phyloP scores from a whole-genome alignment of 805 yeast species.

The Teunomyces aglyptinius region DNA sequence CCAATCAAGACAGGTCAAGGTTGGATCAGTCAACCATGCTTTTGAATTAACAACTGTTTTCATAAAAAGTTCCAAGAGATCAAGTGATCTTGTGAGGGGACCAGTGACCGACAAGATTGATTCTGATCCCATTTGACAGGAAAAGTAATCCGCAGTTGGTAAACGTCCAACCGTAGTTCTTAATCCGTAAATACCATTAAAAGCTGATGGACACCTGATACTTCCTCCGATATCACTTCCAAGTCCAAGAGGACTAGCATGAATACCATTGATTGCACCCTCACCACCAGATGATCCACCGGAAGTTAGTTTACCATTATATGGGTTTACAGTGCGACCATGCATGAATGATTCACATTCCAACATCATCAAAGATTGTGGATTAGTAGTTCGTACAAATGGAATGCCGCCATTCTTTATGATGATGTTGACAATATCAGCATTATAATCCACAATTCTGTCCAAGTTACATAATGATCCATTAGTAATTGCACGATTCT shows the following conservation, averaged over 20 bases:
- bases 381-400: slow-evolving; percentile 53
- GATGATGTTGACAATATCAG: slow-evolving; percentile 40
- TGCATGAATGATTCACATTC: slow-evolving; percentile 45
- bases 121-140: slow-evolving; percentile 36
- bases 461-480: slow-evolving; percentile 45
- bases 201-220: slow-evolving; percentile 47
- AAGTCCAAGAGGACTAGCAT: slow-evolving; percentile 50
- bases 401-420: slow-evolving; percentile 51
- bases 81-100: slow-evolving; percentile 42
- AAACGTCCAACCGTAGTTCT: slow-evolving; percentile 48
- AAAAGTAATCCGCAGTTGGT: slow-evolving; percentile 32
- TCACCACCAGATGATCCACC: slow-evolving; percentile 60
- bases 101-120: slow-evolving; percentile 46
- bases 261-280: slow-evolving; percentile 44
- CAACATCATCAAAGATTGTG: slow-evolving; percentile 50
- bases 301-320: slow-evolving; percentile 40
- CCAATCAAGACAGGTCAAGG: slow-evolving; percentile 53
- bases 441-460: slow-evolving; percentile 29
- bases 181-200: slow-evolving; percentile 40
- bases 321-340: slow-evolving; percentile 49
- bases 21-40: slow-evolving; percentile 52
- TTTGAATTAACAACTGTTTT: slow-evolving; percentile 43
- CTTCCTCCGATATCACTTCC: slow-evolving; percentile 59
- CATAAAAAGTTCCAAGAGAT: slow-evolving; percentile 38
- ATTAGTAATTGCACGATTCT: slow-evolving; percentile 48